Conservation (phyloP, 2,329 filamentous ascomycete species). For the Sarocladium brachiariae region DNA sequence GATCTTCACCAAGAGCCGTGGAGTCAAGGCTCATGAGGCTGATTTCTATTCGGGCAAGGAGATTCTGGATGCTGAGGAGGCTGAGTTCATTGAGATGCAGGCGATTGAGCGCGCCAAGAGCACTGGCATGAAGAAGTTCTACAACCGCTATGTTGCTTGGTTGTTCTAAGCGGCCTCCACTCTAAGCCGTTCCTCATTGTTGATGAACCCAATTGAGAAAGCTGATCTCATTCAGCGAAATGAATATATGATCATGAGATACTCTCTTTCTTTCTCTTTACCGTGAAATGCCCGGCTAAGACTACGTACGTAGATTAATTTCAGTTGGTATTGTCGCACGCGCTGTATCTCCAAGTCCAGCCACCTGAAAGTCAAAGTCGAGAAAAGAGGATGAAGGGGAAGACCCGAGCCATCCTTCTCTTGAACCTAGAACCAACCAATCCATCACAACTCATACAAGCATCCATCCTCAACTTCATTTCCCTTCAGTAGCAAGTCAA, state of each 20-base stretch:
- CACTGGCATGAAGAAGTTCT: slow-evolving; percentile 26
- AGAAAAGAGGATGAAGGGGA: no score
- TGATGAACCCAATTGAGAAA: background rate
- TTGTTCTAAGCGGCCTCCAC: slow-evolving; percentile 23
- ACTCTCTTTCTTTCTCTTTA: background rate
- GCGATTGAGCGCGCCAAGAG: slow-evolving; percentile 20
- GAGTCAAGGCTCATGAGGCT: slow-evolving; percentile 49
- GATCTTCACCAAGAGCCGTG: slow-evolving; percentile 44
- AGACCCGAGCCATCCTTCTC: no score
- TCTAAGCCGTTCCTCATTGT: background rate
- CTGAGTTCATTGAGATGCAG: slow-evolving; percentile 51
- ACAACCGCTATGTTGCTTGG: slow-evolving; percentile 31
- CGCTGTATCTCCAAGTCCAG: background rate
- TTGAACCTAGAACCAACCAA: no score
- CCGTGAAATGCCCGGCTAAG: no score
- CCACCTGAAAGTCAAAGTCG: no score
- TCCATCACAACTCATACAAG: no score
- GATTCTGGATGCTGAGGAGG: slow-evolving; percentile 65
- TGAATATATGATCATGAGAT: background rate
- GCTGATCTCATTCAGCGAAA: background rate
- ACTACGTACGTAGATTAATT: no score
- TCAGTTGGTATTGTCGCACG: background rate
- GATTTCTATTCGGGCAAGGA: slow-evolving; percentile 71
- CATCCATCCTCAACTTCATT: no score
- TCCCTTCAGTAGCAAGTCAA: no score